Base-by-base conservation (phyloP, 371 early-diverging fungal genomes). In the Mucor plumbeus region DNA sequence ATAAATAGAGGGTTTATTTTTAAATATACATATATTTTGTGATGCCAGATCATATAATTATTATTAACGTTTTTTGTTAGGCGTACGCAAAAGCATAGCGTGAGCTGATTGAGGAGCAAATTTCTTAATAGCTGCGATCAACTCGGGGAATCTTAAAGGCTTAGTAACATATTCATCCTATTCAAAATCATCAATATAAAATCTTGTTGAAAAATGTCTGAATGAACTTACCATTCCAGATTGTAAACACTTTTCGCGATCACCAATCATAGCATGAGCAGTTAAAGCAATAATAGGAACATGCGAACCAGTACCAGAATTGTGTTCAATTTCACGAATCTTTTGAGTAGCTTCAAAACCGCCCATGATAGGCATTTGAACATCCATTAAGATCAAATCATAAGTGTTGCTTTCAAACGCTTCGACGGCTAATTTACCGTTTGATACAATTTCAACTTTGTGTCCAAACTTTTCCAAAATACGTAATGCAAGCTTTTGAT, bases 221-320 rank as follows among this genome's bases (percentile, higher is more conserved):
- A 38, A 7, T 9, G 38, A 15, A 15, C 77, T 63, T 79, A 85
- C 91, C 93, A 93, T 92, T 48, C 91, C 92, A 53, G 90, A 78
- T 13, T 80, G 74, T 53, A 93, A 73, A 68, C 93, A 92, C 67
- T 88, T 89, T 72, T 93, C 92, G 64, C 92, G 79, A 72, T 92
- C 92, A 17, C 91, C 92, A 64, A 88, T 86, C 90, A 93, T 91
- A 13, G 93, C 93, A 69, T 90, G 90, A 7, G 93, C 93, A 0
- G 93, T 92, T 47, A 92, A 70, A 7, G 93, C 93, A 63, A 92
- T 87, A 58, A 92, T 92, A 0, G 91, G 92, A 35, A 87, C 86
- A 58, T 81, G 90, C 11, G 70, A 76, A 19, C 70, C 75, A 15
- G 72, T 79, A 40, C 78, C 82, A 33, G 67, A 67, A 48, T 75